A percentile compares a stretch with the other conserved stretches of the same genome.
phyloP scores from a whole-genome alignment of 2,329 filamentous ascomycete species.

The Fusarium papillatum region DNA sequence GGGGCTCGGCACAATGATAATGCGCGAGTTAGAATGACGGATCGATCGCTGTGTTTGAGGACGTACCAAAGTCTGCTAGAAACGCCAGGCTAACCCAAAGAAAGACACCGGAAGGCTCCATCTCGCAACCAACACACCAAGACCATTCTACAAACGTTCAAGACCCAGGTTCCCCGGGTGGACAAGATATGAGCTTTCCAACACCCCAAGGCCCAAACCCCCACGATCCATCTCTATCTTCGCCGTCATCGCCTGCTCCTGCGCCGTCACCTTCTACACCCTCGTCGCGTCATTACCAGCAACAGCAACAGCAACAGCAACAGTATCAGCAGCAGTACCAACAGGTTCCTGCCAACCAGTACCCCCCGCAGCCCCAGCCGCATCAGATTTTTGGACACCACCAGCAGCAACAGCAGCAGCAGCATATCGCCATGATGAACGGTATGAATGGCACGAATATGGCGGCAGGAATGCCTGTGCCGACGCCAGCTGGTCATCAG shows the following conservation, averaged over 20 bases:
- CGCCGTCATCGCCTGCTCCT: constrained; percentile 31
- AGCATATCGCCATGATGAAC: constrained; percentile 56
- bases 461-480: constrained; percentile 63
- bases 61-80: constrained; percentile 29
- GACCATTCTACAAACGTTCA: constrained; percentile 39
- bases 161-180: constrained; percentile 36
- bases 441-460: constrained; percentile 64
- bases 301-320: constrained; percentile 40
- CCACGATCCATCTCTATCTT: constrained; percentile 42
- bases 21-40: constrained; percentile 14
- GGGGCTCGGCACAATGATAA: constrained; percentile 34
- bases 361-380: constrained; percentile 38
- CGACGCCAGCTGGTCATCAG: constrained; percentile 77
- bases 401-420: constrained; percentile 37
- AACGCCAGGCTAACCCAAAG: constrained; percentile 43
- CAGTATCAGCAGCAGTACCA: constrained; percentile 36
- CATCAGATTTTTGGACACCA: constrained; percentile 41
- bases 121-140: constrained; percentile 38
- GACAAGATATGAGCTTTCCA: constrained; percentile 51
- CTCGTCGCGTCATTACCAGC: constrained; percentile 45
- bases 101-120: constrained; percentile 38
- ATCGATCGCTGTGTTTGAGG: not conserved
- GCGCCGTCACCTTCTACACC: constrained; percentile 30
- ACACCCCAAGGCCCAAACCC: constrained; percentile 42
- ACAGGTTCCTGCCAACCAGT: constrained; percentile 30